Evolutionary conservation across 1,284 basidiomycete species (phyloP).

Genomic region (Cryptococcus sp.): DNA sequence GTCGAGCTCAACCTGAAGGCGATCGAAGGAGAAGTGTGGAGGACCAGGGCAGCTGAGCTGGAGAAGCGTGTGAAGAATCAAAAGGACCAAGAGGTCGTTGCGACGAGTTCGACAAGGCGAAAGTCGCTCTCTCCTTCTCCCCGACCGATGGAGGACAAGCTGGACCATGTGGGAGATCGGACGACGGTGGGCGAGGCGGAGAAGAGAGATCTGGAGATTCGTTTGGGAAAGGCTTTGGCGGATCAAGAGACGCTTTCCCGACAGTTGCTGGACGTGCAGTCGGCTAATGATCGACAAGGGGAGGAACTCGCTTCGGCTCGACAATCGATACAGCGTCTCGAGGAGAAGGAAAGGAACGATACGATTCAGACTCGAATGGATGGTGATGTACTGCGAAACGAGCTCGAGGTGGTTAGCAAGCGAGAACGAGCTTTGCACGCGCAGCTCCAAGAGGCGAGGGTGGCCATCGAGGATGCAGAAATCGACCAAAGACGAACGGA

Average conservation of each 20-base stretch:
- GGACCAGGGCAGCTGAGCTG: constrained; percentile 17
- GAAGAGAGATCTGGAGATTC: constrained; percentile 30
- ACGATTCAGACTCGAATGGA: neutral
- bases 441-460: neutral
- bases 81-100: constrained; percentile 2
- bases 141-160: too few species aligned
- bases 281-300: neutral
- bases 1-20: constrained; percentile 26
- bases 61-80: constrained; percentile 7
- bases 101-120: too few species aligned
- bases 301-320: neutral
- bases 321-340: neutral
- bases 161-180: constrained; percentile 11
- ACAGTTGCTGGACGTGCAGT: constrained; percentile 9
- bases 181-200: constrained; percentile 21
- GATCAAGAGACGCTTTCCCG: constrained; percentile 14
- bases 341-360: constrained; percentile 4
- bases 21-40: constrained; percentile 23
- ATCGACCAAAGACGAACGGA: constrained; percentile 1
- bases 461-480: neutral
- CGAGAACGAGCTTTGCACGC: constrained; percentile 6
- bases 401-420: constrained; percentile 2
- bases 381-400: neutral
- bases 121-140: too few species aligned
- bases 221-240: constrained; percentile 24